Evolutionary conservation across 2,329 filamentous ascomycete species (phyloP), one percentile per base, ranked within the genome.

Genomic region (Diplodia corticola): DNA sequence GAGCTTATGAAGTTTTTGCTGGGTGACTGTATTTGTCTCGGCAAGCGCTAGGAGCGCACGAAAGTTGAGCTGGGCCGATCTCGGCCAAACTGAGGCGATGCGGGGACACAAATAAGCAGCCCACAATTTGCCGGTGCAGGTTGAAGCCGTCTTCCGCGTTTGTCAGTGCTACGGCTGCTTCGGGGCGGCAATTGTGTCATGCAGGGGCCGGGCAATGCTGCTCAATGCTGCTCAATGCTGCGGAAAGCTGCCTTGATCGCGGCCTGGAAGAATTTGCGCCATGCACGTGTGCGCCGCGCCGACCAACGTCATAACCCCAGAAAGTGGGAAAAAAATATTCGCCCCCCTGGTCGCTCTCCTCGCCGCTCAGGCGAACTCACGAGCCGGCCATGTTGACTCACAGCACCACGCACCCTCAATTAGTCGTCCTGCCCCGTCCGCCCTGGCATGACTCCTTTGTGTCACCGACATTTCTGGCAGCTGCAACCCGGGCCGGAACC

Each of bases 1-100:
- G 54, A n/a, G 44, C 33, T 53, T 63, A 61, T 63, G 64, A 66
- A 63, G 48, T 65, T 65, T 65, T 65, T 65, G 40, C 53, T 51
- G 53, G 64, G 59, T 65, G 64, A 65, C 64, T 65, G 63, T 44
- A 61, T 46, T 22, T 37, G 59, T 63, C 59, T 50, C 63, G 24
- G 50, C 30, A 54, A 28, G 50, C 55, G 40, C 40, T 44, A 44
- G 40, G 40, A 20, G 40, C 40, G 37, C 35, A 60, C 37, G 37
- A 46, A 46, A 30, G 28, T 63, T 53, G 44, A 63, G 44, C 53
- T 49, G 64, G 53, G 44, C 53, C 63, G 63, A 65, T 65, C 51
- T 65, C 63, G 63, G 63, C 63, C 22, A 28, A 48, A 64, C 59
- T 50, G 60, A 37, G 30, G 33, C 33, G 33, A 59, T 59, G 63